Base-by-base conservation (phyloP, 352 stramenopile species). In the Aphanomyces astaci region DNA sequence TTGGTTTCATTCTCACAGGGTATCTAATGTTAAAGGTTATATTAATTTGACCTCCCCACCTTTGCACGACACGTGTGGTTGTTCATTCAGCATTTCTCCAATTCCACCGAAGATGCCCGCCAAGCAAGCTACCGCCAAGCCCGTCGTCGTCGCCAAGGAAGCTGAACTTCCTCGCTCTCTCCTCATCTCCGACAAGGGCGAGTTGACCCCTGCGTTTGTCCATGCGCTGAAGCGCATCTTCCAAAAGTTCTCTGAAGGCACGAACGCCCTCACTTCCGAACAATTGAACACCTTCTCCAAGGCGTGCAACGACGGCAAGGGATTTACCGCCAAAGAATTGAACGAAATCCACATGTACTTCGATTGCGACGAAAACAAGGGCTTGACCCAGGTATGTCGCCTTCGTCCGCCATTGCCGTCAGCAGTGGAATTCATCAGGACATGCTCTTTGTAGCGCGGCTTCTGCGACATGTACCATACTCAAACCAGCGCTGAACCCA, bases 391-490 rank as follows among this genome's bases (percentile, higher is more conserved):
- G 77, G 62, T 68, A 68, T 9, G 32, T 48, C n/a, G 7, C 36
- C n/a, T n/a, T n/a, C n/a, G n/a, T n/a, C n/a, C n/a, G n/a, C n/a
- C n/a, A n/a, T n/a, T n/a, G n/a, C n/a, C n/a, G n/a, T n/a, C n/a
- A n/a, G n/a, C n/a, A n/a, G n/a, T n/a, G n/a, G n/a, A n/a, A n/a
- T n/a, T 25, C 17, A 19, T 45, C 40, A 24, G 22, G 19, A 24
- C 66, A n/a, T 30, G 13, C 49, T 3, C 19, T 15, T 55, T 62
- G 51, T 68, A 68, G 62, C 64, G 64, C 24, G 86, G 86, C 46
- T 95, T 93, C 74, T 93, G 92, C 77, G 86, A 95, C 71, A 95
- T 95, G 84, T 95, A 95, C 82, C 86, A 93, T 76, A 95, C 86
- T 72, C 86, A 95, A 75, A 93, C 86, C 66, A 94, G 86, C 72